phyloP scores from a whole-genome alignment of 345 rosid genomes.

The Laguncularia racemosa region DNA sequence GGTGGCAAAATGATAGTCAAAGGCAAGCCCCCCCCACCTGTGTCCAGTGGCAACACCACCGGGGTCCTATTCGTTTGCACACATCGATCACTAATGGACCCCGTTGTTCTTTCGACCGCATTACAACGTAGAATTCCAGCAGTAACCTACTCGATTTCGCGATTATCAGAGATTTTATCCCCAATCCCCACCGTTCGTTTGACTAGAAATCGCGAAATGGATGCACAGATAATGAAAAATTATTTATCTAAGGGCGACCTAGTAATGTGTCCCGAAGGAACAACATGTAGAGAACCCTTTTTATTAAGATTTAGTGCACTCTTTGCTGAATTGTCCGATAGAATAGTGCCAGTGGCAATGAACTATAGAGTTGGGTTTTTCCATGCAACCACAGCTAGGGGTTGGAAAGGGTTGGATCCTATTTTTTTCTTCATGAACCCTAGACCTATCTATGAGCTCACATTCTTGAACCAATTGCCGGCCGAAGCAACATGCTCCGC shows the following conservation, averaged over 20 bases:
- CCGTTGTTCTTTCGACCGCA: slow-evolving; percentile 64
- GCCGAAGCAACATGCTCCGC: slow-evolving; percentile 28
- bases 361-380: slow-evolving; percentile 67
- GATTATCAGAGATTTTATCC: slow-evolving; percentile 65
- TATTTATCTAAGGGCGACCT: slow-evolving; percentile 33
- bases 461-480: slow-evolving; percentile 40
- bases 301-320: slow-evolving; percentile 38
- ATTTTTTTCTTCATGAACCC: slow-evolving; percentile 47
- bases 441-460: slow-evolving; percentile 32
- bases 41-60: slow-evolving; percentile 13
- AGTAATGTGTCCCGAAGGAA: slow-evolving; percentile 41
- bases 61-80: slow-evolving; percentile 83
- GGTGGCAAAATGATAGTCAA: slow-evolving; percentile 60
- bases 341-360: slow-evolving; percentile 41
- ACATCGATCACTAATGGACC: slow-evolving; percentile 87
- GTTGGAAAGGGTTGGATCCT: slow-evolving; percentile 35
- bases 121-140: slow-evolving; percentile 70
- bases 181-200: slow-evolving; percentile 80
- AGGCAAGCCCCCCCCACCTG: slow-evolving; percentile 66
- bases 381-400: slow-evolving; percentile 33
- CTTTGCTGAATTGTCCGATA: slow-evolving; percentile 35
- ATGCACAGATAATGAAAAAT: slow-evolving; percentile 52
- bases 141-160: slow-evolving; percentile 74
- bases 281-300: slow-evolving; percentile 42
- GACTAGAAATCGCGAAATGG: slow-evolving; percentile 58